Conservation (phyloP, 306 rosid species). For the Psophocarpus tetragonolobus region DNA sequence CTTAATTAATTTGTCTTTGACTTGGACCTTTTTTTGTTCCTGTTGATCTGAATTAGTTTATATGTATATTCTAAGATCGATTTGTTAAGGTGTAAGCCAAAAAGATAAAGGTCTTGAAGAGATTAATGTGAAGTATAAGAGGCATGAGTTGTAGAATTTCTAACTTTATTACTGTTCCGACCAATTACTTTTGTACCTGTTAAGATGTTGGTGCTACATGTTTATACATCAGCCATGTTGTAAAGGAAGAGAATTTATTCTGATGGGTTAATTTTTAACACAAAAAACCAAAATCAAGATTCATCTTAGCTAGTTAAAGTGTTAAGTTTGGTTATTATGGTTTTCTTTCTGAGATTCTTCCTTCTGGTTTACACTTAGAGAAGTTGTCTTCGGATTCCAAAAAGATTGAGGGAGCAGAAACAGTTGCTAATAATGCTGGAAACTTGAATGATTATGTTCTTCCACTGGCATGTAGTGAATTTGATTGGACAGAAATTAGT, state of each 20-base stretch:
- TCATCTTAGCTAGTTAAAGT: constrained; percentile 35
- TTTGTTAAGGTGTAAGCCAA: constrained; percentile 25
- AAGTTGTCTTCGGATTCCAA: constrained; percentile 36
- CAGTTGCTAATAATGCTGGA: constrained; percentile 15
- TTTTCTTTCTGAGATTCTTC: constrained; percentile 41
- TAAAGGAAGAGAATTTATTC: constrained; percentile 42
- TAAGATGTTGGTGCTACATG: constrained; percentile 1
- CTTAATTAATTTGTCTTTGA: constrained; percentile 1
- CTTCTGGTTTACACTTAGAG: constrained; percentile 50
- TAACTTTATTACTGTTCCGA: constrained; percentile 46
- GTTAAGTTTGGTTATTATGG: constrained; percentile 15
- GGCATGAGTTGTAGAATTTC: constrained; percentile 4
- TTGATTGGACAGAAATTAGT: neutral
- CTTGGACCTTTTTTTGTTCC: neutral
- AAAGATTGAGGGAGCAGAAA: constrained; percentile 16
- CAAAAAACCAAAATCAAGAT: constrained; percentile 31
- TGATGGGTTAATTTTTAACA: constrained; percentile 19
- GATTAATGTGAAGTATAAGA: constrained; percentile 16
- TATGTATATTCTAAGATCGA: neutral
- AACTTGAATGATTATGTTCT: constrained; percentile 24
- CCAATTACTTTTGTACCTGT: constrained; percentile 45
- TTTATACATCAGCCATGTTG: neutral
- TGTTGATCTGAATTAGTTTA: constrained; percentile 28
- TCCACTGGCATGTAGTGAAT: neutral
- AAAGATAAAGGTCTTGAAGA: constrained; percentile 35